Evolutionary conservation across 768 basidiomycete genomes (phyloP), one percentile per base, ranked within the genome.

Genomic region (Crassisporium funariophilum): DNA sequence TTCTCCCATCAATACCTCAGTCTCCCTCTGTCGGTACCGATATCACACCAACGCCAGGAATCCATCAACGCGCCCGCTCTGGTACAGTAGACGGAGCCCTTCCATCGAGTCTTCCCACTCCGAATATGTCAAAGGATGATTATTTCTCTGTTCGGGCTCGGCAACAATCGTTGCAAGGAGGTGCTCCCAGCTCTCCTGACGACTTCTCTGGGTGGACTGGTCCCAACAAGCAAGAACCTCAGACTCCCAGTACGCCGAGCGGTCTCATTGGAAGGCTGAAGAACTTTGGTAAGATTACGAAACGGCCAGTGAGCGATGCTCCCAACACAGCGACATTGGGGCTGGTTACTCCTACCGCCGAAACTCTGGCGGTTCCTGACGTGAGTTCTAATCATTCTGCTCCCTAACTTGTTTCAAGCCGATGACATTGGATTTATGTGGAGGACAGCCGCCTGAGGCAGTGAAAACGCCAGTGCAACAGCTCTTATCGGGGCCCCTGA

Each of bases 211-310:
- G 74, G 48, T 77, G 72, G 64, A 40, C 58, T 5, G 66, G 67
- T 4, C 66, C 51, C 25, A 34, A 48, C 49, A 53, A 70, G 61
- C 25, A 64, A 25, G 72, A 73, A 10, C 63, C 71, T 5, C 63
- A 71, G 20, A 78, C 74, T 2, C 77, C 81, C 0, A 71, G 57
- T 44, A 81, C 78, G 3, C 81, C 85, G 4, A 65, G 73, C 17
- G 78, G 87, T 1, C 65, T 94, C 44, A 94, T 95, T 78, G 88
- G 91, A 0, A 79, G 87, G 51, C 65, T 94, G 48, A 89, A 84
- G 63, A 84, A 71, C 43, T 80, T 94, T 51, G 86, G 86, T 7
- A 77, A 70, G 41, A 65, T 75, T 38, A 73, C 69, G 10, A 71
- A 68, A 54, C 61, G 71, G 19, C 68, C 68, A 11, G 46, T 58